Percentiles rank a stretch among this genome's conserved stretches.
phyloP scores from a whole-genome alignment of 805 yeast genomes.

The Yamadazyma insecticola region DNA sequence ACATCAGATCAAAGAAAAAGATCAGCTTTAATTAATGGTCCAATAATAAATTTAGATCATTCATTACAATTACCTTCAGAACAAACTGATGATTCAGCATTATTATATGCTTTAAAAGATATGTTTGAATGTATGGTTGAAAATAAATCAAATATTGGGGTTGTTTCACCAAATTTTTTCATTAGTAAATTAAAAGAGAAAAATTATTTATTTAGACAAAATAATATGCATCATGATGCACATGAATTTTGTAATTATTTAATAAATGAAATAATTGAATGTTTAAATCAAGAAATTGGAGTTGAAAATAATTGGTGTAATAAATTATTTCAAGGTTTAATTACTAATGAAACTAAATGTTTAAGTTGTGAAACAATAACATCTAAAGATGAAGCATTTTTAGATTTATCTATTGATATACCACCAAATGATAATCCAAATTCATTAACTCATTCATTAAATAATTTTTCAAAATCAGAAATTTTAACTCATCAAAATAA shows the following conservation, averaged over 20 bases:
- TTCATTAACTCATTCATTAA: slow-evolving; percentile 70
- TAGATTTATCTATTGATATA: slow-evolving; percentile 83
- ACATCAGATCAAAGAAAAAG: slow-evolving; percentile 71
- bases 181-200: slow-evolving; percentile 74
- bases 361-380: slow-evolving; percentile 81
- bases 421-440: slow-evolving; percentile 55
- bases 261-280: slow-evolving; percentile 62
- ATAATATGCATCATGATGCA: slow-evolving; percentile 95
- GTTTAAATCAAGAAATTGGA: slow-evolving; percentile 41
- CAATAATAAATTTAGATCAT: slow-evolving; percentile 77
- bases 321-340: slow-evolving; percentile 74
- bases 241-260: slow-evolving; percentile 91
- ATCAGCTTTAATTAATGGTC: slow-evolving; percentile 74
- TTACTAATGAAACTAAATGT: slow-evolving; percentile 87
- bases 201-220: slow-evolving; percentile 79
- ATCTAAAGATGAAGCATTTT: slow-evolving; percentile 76
- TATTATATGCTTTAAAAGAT: slow-evolving; percentile 69
- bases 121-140: slow-evolving; percentile 81
- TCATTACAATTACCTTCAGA: slow-evolving; percentile 43
- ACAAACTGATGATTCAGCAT: slow-evolving; percentile 23
- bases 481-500: slow-evolving; percentile 83
- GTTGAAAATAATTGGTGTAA: slow-evolving; percentile 49
- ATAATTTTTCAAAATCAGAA: slow-evolving; percentile 81
- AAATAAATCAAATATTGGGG: slow-evolving; percentile 64
- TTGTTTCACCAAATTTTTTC: slow-evolving; percentile 75